These are phyloP conservation scores for Pseudogymnoascus sp. DNA, from an alignment of 2,329 filamentous ascomycete genomes.

Conservation along the genomic window DNA sequence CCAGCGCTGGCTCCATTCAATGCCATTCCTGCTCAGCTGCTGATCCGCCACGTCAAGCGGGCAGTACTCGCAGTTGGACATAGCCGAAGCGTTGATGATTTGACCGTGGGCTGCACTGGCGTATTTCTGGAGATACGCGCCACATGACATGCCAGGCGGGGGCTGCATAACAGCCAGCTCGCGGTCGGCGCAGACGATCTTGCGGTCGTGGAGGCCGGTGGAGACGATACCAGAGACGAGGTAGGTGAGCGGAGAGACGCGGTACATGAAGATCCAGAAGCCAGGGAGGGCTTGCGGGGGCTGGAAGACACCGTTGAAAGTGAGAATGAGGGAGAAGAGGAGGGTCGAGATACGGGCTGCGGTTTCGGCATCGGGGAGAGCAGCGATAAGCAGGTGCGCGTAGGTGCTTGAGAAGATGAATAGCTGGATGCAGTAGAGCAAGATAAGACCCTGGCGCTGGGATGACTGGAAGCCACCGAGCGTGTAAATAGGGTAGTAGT, in stretches of 20 bases:
- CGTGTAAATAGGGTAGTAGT: constrained; percentile 69
- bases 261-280: constrained; percentile 85
- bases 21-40: constrained; percentile 41
- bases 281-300: constrained; percentile 53
- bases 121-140: constrained; percentile 47
- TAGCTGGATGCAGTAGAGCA: constrained; percentile 68
- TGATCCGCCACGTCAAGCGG: constrained; percentile 45
- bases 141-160: constrained; percentile 46
- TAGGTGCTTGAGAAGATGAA: constrained; percentile 80
- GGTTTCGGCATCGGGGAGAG: constrained; percentile 66
- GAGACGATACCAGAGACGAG: constrained; percentile 64
- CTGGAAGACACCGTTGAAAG: constrained; percentile 71
- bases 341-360: constrained; percentile 72
- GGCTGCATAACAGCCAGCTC: constrained; percentile 63
- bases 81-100: constrained; percentile 42
- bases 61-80: constrained; percentile 48
- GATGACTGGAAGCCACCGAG: constrained; percentile 45
- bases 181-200: constrained; percentile 57
- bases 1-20: constrained; percentile 53
- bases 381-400: constrained; percentile 68
- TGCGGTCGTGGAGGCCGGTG: constrained; percentile 58
- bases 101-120: constrained; percentile 42
- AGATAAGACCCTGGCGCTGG: constrained; percentile 51
- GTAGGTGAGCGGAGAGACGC: constrained; percentile 57
- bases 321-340: constrained; percentile 62